phyloP scores from a whole-genome alignment of 1,284 basidiomycete species.

The Polyporus tsugae region DNA sequence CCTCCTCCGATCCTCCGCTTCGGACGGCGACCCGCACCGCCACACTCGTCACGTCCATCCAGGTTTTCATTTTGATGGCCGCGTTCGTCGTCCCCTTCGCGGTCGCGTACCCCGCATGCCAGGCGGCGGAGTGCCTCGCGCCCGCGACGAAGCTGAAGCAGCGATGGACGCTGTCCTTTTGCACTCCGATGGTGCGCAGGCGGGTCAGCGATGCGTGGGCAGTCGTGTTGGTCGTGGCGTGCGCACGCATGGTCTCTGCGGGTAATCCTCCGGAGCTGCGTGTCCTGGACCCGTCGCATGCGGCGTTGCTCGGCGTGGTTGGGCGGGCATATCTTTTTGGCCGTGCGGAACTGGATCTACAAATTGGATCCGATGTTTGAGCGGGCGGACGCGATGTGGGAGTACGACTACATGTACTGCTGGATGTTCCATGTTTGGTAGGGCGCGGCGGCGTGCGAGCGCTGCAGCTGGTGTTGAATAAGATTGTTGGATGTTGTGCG shows the following conservation, averaged over 20 bases:
- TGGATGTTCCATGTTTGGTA: background rate
- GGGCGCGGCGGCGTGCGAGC: background rate
- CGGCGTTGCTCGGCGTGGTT: slow-evolving; percentile 4
- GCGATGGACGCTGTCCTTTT: background rate
- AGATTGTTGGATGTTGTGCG: background rate
- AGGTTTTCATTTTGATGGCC: background rate
- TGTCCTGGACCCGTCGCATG: slow-evolving; percentile 8
- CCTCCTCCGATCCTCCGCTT: background rate
- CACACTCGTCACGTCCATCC: background rate
- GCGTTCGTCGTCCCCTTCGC: background rate
- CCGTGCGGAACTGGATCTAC: slow-evolving; percentile 2
- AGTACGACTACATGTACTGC: background rate
- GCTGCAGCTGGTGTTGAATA: background rate
- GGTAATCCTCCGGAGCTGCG: background rate
- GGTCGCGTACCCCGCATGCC: slow-evolving; percentile 1
- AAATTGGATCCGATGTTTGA: no score
- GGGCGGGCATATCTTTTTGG: slow-evolving; percentile 7
- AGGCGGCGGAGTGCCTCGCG: slow-evolving; percentile 3
- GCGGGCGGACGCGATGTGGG: background rate
- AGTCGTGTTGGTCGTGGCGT: background rate
- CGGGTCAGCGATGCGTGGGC: background rate
- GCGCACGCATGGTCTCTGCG: background rate
- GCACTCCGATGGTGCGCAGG: background rate
- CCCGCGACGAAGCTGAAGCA: slow-evolving; percentile 11
- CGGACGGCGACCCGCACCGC: background rate